Evolutionary conservation across 2,329 filamentous ascomycete genomes (phyloP).

Genomic region (Ophiostoma novo-ulmi): DNA sequence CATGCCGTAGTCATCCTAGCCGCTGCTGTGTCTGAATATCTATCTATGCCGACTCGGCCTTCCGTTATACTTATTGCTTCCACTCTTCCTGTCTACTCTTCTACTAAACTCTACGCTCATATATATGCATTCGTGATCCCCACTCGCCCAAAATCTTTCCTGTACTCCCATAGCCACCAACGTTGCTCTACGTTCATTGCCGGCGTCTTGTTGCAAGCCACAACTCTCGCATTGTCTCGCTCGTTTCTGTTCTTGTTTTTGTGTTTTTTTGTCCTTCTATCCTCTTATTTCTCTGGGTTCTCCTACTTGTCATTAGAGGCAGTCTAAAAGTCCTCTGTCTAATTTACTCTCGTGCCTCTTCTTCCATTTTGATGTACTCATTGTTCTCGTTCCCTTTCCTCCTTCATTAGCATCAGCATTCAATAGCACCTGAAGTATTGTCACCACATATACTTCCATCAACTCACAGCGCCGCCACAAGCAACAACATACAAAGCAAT

Average conservation of each 20-base stretch:
- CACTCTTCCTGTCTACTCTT: neutral
- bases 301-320: neutral
- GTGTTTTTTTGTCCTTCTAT: neutral
- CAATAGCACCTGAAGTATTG: neutral
- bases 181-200: conserved; percentile 5
- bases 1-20: neutral
- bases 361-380: neutral
- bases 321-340: neutral
- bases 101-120: neutral
- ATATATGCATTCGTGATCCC: conserved; percentile 20
- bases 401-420: neutral
- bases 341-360: neutral
- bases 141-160: conserved; percentile 2
- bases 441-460: neutral
- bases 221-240: conserved; percentile 23
- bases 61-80: neutral
- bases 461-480: neutral
- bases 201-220: conserved; percentile 19
- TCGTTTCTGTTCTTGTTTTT: neutral
- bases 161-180: conserved; percentile 20
- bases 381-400: neutral
- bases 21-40: neutral
- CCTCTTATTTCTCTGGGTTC: neutral
- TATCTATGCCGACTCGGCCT: neutral
- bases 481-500: neutral